Percentiles rank a stretch among this genome's conserved stretches.
Conservation (phyloP, 768 basidiomycete species). For the Xanthoconium stramineum region DNA sequence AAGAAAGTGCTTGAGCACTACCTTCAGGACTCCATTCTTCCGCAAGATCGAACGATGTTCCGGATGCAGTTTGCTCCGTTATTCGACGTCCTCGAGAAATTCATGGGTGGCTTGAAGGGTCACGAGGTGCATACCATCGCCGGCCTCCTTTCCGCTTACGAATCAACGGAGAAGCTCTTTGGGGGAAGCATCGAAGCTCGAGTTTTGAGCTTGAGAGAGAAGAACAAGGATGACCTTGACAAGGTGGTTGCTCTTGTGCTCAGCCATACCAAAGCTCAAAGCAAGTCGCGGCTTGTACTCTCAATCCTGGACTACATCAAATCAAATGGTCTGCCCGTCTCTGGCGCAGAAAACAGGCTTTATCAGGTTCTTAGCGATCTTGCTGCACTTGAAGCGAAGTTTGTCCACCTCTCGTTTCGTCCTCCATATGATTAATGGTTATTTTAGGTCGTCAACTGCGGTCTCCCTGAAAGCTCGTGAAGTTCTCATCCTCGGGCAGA, state of each 20-base stretch:
- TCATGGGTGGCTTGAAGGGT: conserved; percentile 76
- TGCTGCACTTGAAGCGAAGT: conserved; percentile 88
- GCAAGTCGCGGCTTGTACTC: conserved; percentile 87
- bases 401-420: conserved; percentile 24
- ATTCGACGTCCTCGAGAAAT: conserved; percentile 74
- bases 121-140: conserved; percentile 84
- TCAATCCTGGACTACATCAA: conserved; percentile 90
- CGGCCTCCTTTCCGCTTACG: conserved; percentile 72
- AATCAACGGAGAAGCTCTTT: conserved; percentile 86
- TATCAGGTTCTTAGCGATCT: conserved; percentile 77
- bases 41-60: conserved; percentile 80
- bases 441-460: conserved; percentile 74
- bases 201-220: conserved; percentile 84
- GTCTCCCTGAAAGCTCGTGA: conserved; percentile 96
- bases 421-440: conserved; percentile 1
- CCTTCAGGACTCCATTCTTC: conserved; percentile 73
- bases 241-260: conserved; percentile 82
- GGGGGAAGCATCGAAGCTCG: conserved; percentile 93
- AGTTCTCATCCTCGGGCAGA: conserved; percentile 91
- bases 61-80: conserved; percentile 67
- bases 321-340: conserved; percentile 68
- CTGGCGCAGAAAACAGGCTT: conserved; percentile 68
- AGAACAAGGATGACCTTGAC: conserved; percentile 90
- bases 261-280: conserved; percentile 93
- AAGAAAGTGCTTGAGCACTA: conserved; percentile 86